These are phyloP conservation scores for Brassica nigra DNA, from an alignment of 345 rosid genomes.

Conservation along the genomic window DNA sequence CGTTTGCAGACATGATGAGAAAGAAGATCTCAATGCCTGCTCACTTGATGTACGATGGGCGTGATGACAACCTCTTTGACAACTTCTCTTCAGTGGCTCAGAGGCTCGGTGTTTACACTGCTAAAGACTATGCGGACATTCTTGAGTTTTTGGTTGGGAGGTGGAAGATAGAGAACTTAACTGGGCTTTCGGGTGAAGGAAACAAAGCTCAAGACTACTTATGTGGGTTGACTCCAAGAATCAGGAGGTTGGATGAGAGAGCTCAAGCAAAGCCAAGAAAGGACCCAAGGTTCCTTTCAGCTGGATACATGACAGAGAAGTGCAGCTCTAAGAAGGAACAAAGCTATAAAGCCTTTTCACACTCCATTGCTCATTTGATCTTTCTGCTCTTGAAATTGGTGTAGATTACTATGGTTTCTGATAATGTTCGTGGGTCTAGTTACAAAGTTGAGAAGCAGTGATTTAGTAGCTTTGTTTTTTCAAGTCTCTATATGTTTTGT, in stretches of 20 bases:
- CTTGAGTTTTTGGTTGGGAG: slow-evolving; percentile 81
- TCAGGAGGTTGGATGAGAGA: slow-evolving; percentile 84
- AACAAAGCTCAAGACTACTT: slow-evolving; percentile 82
- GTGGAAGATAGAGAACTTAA: slow-evolving; percentile 68
- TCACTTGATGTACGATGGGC: slow-evolving; percentile 88
- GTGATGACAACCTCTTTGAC: slow-evolving; percentile 67
- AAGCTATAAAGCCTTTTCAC: neutral
- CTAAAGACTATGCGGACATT: slow-evolving; percentile 88
- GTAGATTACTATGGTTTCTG: slow-evolving; percentile 56
- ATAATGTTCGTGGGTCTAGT: slow-evolving; percentile 39
- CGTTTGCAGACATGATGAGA: slow-evolving; percentile 94
- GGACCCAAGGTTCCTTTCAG: slow-evolving; percentile 65
- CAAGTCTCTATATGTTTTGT: slow-evolving; percentile 23
- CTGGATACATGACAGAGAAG: slow-evolving; percentile 75
- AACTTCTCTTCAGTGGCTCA: slow-evolving; percentile 84
- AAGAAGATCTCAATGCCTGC: slow-evolving; percentile 97
- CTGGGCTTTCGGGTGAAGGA: slow-evolving; percentile 78
- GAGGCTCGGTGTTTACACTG: slow-evolving; percentile 86
- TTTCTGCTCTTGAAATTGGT: slow-evolving; percentile 29
- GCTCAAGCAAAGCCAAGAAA: slow-evolving; percentile 71
- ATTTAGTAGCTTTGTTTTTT: slow-evolving; percentile 38
- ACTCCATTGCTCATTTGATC: neutral
- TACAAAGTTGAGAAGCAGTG: slow-evolving; percentile 47
- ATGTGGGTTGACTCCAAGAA: slow-evolving; percentile 69
- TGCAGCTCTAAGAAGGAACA: slow-evolving; percentile 51